Percentiles rank a stretch among this genome's conserved stretches.
Conservation (phyloP, 2,329 filamentous ascomycete species). For the Fusarium abutilonis region DNA sequence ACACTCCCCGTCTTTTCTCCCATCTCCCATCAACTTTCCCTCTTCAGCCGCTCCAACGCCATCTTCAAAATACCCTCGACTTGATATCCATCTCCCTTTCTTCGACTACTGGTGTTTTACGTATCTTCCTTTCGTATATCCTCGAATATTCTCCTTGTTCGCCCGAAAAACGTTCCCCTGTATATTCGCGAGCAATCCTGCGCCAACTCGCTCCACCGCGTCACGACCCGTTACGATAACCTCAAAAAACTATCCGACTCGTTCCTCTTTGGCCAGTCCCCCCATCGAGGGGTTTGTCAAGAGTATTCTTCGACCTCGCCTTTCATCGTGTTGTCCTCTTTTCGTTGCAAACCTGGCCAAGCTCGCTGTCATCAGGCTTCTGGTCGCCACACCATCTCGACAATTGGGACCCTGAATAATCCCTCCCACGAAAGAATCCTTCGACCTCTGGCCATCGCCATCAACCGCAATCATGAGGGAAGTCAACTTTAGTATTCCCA, state of each 20-base stretch:
- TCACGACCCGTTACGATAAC: conserved; percentile 42
- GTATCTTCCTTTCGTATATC: conserved; percentile 23
- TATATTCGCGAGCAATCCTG: conserved; percentile 34
- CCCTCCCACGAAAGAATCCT: conserved; percentile 28
- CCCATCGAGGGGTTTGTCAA: conserved; percentile 42
- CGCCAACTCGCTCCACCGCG: conserved; percentile 39
- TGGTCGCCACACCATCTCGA: conserved; percentile 38
- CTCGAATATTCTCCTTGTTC: conserved; percentile 22
- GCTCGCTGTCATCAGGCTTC: conserved; percentile 29
- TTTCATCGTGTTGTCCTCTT: conserved; percentile 10
- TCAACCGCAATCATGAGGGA: conserved; percentile 82
- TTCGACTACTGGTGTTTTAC: conserved; percentile 25
- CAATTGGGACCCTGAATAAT: conserved; percentile 40
- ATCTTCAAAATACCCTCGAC: conserved; percentile 31
- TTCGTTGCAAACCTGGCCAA: conserved; percentile 30
- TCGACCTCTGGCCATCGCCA: conserved; percentile 31
- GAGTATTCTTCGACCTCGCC: conserved; percentile 22
- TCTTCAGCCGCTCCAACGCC: conserved; percentile 32
- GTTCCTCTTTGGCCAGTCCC: conserved; percentile 34
- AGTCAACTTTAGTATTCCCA: conserved; percentile 99
- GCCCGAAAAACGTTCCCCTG: conserved; percentile 21
- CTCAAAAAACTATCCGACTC: conserved; percentile 38
- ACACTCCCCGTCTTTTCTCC: conserved; percentile 26
- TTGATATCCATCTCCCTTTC: conserved; percentile 33
- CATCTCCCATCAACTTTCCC: conserved; percentile 33